Evolutionary conservation across 768 basidiomycete species (phyloP), one percentile per base, ranked within the genome.

Genomic region (Termitomyces sp.): DNA sequence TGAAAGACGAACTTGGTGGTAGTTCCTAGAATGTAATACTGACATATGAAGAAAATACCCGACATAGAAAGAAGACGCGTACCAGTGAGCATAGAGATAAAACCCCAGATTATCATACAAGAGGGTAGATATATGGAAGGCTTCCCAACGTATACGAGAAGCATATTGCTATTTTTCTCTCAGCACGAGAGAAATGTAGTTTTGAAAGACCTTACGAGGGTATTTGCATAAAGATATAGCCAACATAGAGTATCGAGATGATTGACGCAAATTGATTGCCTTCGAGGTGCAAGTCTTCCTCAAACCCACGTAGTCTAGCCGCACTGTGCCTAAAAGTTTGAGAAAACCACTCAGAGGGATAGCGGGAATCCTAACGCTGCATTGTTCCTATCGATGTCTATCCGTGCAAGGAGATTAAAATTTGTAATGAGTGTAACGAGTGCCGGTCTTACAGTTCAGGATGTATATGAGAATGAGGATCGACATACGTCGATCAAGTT

Each of bases 201-300:
- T 29, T 12, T 16, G 31, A 54, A 32, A 29, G 32, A 4, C 71
- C 85, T 71, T 63, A 87, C 85, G 85, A 89, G 41, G 89, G 89
- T 53, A 91, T 79, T 67, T 91, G 89, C 88, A 90, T 89, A 38
- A 89, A 69, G 56, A 87, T 87, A 65, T 90, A 90, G 11, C 89
- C 78, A 43, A 89, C 77, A 63, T 89, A 91, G 32, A 90, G 75
- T 47, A 87, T 81, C 41, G 85, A 85, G 41, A 91, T 69, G 16
- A 90, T 69, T 0, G 87, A 84, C 11, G 83, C 79, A 65, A 89
- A 91, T 62, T 90, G 77, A 53, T 82, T 77, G 27, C 75, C 85
- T 59, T 79, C 70, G 17, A 91, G 74, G 38, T 80, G 71, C 31
- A 91, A 76, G 68, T 91, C 89, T 48, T 76, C 72, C 65, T 89